Evolutionary conservation across 2,329 filamentous ascomycete species (phyloP).

Genomic region (Akanthomyces dipterigenus): DNA sequence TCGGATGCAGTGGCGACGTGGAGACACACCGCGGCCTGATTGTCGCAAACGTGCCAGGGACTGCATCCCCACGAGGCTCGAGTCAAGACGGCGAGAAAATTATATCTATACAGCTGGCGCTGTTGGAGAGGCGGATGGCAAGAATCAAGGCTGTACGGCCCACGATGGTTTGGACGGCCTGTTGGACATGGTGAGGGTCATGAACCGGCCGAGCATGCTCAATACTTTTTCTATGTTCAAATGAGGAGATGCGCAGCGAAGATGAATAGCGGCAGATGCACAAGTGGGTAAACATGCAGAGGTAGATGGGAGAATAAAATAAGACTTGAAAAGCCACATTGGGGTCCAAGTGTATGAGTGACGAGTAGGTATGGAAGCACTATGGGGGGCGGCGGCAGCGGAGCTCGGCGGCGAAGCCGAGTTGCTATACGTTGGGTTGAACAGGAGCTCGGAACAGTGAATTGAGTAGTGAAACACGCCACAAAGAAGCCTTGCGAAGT

Average conservation of each 20-base stretch:
- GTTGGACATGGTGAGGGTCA: conserved; percentile 7
- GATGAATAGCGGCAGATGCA: conserved; percentile 2
- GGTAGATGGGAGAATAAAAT: conserved; percentile 2
- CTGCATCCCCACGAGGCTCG: neutral
- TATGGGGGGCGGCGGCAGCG: neutral
- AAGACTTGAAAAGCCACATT: neutral
- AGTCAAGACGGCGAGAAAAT: neutral
- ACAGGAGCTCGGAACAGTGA: neutral
- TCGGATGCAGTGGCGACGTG: neutral
- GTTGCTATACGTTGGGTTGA: neutral
- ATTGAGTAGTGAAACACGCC: neutral
- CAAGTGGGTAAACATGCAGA: neutral
- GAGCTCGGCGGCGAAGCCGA: neutral
- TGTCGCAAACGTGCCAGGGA: neutral
- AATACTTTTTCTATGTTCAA: neutral
- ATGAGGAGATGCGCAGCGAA: neutral
- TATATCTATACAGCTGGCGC: neutral
- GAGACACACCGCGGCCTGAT: neutral
- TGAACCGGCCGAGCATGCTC: neutral
- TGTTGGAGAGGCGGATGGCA: neutral
- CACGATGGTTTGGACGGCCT: neutral
- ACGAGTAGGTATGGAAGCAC: neutral
- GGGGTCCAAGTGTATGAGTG: neutral
- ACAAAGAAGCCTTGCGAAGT: neutral
- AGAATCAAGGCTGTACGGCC: neutral